These are phyloP conservation scores for Coprinopsis cinerea DNA, from an alignment of 768 basidiomycete species.

Conservation along the genomic window DNA sequence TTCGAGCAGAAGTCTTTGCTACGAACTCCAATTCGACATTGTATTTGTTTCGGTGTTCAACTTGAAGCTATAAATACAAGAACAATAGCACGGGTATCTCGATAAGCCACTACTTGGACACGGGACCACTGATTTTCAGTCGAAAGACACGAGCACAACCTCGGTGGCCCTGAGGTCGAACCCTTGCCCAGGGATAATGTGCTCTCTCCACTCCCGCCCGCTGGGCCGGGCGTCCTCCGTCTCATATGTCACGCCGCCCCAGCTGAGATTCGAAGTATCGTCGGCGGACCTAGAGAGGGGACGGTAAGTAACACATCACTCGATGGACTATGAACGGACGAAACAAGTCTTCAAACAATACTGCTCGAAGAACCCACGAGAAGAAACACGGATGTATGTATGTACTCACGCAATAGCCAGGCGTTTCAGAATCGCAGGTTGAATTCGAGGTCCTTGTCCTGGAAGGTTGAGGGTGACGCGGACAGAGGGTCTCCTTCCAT, in stretches of 20 bases:
- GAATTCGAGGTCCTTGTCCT: constrained; percentile 20
- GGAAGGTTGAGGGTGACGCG: constrained; percentile 38
- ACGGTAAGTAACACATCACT: background rate
- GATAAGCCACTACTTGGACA: too few relatives aligned
- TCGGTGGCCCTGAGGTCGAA: constrained; percentile 43
- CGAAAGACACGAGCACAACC: constrained; percentile 25
- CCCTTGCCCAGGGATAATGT: constrained; percentile 23
- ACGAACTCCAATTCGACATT: too few relatives aligned
- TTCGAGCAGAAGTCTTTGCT: too few relatives aligned
- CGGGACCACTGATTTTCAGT: background rate
- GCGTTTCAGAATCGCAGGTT: constrained; percentile 36
- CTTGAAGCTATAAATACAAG: too few relatives aligned
- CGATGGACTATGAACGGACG: too few relatives aligned
- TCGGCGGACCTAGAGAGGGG: constrained; percentile 34
- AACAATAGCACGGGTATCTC: too few relatives aligned
- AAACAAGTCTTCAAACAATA: too few relatives aligned
- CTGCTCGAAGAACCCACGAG: too few relatives aligned
- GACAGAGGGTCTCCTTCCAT: constrained; percentile 20
- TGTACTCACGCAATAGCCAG: constrained; percentile 38
- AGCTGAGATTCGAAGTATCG: constrained; percentile 42
- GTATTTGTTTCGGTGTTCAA: too few relatives aligned
- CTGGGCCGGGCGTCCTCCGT: constrained; percentile 35
- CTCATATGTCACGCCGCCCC: constrained; percentile 57
- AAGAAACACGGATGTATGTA: too few relatives aligned
- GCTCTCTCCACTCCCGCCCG: constrained; percentile 28